Evolutionary conservation across 78 protist genomes (phyloP).

Genomic region (Planoprotostelium fungivorum): DNA sequence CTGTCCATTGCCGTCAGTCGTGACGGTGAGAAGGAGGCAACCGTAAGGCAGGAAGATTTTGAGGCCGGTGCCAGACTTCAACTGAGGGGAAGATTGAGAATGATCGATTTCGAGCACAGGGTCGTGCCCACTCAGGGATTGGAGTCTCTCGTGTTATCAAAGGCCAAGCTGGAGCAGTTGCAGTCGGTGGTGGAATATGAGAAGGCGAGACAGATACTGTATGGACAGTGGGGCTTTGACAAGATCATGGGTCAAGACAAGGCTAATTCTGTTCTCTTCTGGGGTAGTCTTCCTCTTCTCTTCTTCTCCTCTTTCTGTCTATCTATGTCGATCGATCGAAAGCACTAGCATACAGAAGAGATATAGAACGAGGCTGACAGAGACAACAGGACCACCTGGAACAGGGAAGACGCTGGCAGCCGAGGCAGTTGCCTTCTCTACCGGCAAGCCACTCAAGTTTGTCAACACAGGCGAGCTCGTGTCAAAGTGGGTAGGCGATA

Average conservation of each 20-base stretch:
- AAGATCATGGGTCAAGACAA: constrained; percentile 9
- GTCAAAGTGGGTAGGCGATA: constrained; percentile 32
- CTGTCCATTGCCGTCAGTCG: background rate
- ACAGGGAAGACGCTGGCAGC: constrained; percentile 61
- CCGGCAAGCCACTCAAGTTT: constrained; percentile 29
- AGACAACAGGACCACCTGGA: too few species aligned
- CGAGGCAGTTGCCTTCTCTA: constrained; percentile 60
- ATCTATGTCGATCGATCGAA: too few species aligned
- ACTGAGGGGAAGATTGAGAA: constrained; percentile 17
- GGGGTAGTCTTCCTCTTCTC: too few species aligned
- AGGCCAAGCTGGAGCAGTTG: background rate
- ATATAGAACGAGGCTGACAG: too few species aligned
- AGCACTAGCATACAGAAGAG: too few species aligned
- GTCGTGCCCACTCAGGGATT: constrained; percentile 55
- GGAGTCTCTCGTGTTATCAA: constrained; percentile 17
- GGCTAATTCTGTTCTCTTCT: constrained; percentile 33
- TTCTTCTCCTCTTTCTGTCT: too few species aligned
- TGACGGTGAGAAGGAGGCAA: background rate
- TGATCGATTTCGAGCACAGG: constrained; percentile 34
- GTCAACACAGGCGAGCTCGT: constrained; percentile 31
- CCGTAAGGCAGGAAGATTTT: constrained; percentile 33
- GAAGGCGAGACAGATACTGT: constrained; percentile 50
- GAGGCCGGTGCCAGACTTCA: constrained; percentile 49
- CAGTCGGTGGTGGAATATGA: constrained; percentile 45
- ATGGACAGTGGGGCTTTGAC: constrained; percentile 65